Conservation (phyloP, 2,329 filamentous ascomycete genomes). For the Berkeleyomyces rouxiae region DNA sequence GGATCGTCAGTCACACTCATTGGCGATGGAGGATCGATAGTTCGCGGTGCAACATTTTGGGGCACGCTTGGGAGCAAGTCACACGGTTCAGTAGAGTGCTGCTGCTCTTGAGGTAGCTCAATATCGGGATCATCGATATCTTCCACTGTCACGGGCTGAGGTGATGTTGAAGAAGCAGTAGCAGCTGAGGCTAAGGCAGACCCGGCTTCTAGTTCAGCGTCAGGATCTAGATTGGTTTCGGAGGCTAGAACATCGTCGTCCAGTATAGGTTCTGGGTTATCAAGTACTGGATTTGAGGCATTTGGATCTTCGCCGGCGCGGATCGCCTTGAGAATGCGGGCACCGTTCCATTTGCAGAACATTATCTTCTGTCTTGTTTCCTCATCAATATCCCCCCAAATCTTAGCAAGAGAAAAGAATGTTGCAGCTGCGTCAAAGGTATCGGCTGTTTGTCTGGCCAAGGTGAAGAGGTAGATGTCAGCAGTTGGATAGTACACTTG, state of each 20-base stretch:
- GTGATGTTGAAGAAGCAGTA: slow-evolving; percentile 9
- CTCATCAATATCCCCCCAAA: slow-evolving; percentile 62
- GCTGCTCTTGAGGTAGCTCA: slow-evolving; percentile 2
- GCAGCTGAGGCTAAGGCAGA: slow-evolving; percentile 17
- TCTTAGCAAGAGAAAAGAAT: slow-evolving; percentile 73
- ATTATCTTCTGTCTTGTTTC: slow-evolving; percentile 79
- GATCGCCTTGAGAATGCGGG: slow-evolving; percentile 78
- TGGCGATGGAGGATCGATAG: slow-evolving; percentile 20
- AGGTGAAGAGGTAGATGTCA: not conserved
- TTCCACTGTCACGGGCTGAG: slow-evolving; percentile 3
- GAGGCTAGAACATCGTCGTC: slow-evolving; percentile 6
- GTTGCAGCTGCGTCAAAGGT: slow-evolving; percentile 86
- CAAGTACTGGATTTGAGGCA: slow-evolving; percentile 54
- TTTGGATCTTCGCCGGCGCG: slow-evolving; percentile 88
- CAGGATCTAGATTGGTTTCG: slow-evolving; percentile 12
- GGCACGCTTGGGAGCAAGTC: slow-evolving; percentile 7
- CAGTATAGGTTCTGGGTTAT: slow-evolving; percentile 30
- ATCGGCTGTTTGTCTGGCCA: slow-evolving; percentile 65
- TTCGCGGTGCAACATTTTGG: slow-evolving; percentile 2
- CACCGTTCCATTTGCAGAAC: slow-evolving; percentile 89
- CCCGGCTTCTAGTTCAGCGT: slow-evolving; percentile 18
- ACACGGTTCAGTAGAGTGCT: not conserved
- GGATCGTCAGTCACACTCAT: slow-evolving; percentile 17
- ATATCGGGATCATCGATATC: slow-evolving; percentile 9
- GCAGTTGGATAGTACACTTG: not conserved